Percentiles rank a stretch among this genome's conserved stretches.
Evolutionary conservation across 495 filamentous ascomycete species (phyloP).

Genomic region (Tuber microsphaerosporum): DNA sequence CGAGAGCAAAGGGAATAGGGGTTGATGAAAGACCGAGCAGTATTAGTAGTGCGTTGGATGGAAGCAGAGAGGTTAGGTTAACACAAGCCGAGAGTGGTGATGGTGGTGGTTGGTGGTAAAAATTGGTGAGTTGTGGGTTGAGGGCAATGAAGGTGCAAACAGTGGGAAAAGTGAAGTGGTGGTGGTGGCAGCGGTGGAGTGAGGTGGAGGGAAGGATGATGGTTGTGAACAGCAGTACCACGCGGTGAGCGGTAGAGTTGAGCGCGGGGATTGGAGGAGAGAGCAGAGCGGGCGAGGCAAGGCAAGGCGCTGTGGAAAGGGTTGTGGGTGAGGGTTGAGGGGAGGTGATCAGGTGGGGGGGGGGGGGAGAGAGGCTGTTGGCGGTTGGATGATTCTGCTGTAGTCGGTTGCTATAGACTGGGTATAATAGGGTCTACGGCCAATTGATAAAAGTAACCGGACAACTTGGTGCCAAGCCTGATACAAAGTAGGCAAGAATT

Average conservation of each 20-base stretch:
- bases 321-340: background rate
- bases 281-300: background rate
- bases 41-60: constrained; percentile 16
- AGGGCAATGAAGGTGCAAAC: background rate
- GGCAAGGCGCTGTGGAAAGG: background rate
- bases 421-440: too few relatives aligned
- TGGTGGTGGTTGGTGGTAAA: background rate
- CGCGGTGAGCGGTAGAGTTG: background rate
- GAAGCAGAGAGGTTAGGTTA: constrained; percentile 16
- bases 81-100: constrained; percentile 8
- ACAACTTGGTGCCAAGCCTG: too few relatives aligned
- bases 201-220: background rate
- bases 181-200: background rate
- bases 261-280: background rate
- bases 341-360: background rate
- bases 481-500: too few relatives aligned
- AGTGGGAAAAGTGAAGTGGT: background rate
- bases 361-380: background rate
- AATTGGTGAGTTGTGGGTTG: background rate
- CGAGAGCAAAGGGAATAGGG: constrained; percentile 32
- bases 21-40: constrained; percentile 22
- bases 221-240: background rate
- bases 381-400: background rate
- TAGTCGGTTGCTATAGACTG: background rate
- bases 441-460: too few relatives aligned